These are phyloP conservation scores for Alternaria burnsii DNA, from an alignment of 2,329 filamentous ascomycete species.

Conservation along the genomic window DNA sequence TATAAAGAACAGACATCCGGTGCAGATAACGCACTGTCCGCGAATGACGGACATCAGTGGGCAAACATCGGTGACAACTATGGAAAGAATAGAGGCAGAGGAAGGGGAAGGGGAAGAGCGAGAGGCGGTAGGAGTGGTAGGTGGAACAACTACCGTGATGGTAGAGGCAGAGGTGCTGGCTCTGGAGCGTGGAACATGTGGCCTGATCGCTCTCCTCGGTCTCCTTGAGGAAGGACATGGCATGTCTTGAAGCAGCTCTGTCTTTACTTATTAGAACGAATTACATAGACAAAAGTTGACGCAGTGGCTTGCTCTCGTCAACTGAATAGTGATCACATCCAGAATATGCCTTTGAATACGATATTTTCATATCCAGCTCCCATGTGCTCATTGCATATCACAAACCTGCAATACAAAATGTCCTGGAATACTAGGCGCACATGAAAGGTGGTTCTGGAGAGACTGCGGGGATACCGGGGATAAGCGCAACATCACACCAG, in stretches of 20 bases:
- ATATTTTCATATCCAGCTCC: too few species aligned
- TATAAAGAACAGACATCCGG: neutral
- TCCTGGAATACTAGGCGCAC: neutral
- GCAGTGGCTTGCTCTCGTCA: neutral
- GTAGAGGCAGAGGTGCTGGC: slow-evolving; percentile 1
- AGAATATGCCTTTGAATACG: neutral
- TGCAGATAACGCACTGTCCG: neutral
- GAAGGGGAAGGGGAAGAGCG: neutral
- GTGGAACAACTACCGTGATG: neutral
- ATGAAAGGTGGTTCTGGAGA: neutral
- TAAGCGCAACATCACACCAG: slow-evolving; percentile 10
- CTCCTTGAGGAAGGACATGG: neutral
- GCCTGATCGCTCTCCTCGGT: neutral
- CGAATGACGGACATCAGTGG: slow-evolving; percentile 10
- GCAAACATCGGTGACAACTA: neutral
- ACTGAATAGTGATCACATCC: neutral
- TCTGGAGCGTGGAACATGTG: neutral
- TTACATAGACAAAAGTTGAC: neutral
- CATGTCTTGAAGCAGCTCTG: neutral
- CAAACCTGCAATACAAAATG: neutral
- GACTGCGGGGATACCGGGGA: slow-evolving; percentile 19
- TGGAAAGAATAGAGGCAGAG: neutral
- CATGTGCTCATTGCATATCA: neutral
- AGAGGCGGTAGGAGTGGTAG: neutral
- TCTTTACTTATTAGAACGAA: neutral